phyloP scores from a whole-genome alignment of 1,139 yeast genomes.

The Kluyveromyces sp. region DNA sequence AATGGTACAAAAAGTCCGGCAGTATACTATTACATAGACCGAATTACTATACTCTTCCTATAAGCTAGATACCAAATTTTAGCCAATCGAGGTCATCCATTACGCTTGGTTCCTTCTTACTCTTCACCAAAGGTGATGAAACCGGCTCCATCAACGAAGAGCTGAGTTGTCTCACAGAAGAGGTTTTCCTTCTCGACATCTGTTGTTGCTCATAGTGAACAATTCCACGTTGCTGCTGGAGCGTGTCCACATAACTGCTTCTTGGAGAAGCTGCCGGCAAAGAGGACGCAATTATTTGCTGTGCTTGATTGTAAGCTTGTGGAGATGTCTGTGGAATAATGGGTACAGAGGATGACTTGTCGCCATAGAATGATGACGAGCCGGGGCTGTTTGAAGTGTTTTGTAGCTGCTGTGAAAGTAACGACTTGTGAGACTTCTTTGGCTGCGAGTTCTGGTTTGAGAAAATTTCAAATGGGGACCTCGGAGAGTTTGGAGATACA shows the following conservation, averaged over 20 bases:
- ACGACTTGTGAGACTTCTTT: conserved; percentile 26
- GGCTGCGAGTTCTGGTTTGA: conserved; percentile 14
- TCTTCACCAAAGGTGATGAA: neutral
- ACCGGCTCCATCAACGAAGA: neutral
- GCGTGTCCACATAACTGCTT: conserved; percentile 21
- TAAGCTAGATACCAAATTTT: conserved; percentile 28
- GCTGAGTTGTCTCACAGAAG: conserved; percentile 2
- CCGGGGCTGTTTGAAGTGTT: conserved; percentile 13
- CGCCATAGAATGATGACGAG: conserved; percentile 1
- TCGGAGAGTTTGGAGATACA: conserved; percentile 13
- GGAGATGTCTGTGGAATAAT: neutral
- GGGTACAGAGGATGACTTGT: conserved; percentile 4
- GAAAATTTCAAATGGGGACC: conserved; percentile 21
- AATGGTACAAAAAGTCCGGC: neutral
- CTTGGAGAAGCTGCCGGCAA: conserved; percentile 20
- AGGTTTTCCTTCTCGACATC: conserved; percentile 12
- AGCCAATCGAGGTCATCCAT: conserved; percentile 33
- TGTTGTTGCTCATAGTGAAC: conserved; percentile 14
- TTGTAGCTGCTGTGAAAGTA: conserved; percentile 31
- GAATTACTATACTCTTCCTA: neutral
- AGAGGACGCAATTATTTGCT: conserved; percentile 1
- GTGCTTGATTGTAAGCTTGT: conserved; percentile 5
- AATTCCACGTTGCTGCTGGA: conserved; percentile 23
- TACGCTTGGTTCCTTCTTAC: conserved; percentile 9
- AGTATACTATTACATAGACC: neutral